A percentile compares a stretch with the other conserved stretches of the same genome.
Evolutionary conservation across 169 alveolate species (phyloP).

Genomic region (Eimeria zaria): DNA sequence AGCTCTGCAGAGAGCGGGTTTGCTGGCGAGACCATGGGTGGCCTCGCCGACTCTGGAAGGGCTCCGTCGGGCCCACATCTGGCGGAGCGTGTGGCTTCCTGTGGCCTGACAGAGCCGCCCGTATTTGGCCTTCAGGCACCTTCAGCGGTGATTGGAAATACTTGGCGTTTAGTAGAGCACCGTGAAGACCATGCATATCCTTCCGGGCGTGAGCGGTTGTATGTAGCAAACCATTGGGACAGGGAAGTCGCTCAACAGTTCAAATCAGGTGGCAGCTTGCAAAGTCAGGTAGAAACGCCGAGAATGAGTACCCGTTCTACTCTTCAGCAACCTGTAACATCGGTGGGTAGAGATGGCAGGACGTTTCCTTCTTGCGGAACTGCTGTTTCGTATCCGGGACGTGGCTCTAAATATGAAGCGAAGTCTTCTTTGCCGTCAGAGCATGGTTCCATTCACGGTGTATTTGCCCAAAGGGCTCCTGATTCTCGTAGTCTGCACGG

Average conservation of each 20-base stretch:
- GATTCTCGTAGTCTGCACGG: background rate
- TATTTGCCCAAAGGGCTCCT: background rate
- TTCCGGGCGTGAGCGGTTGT: slow-evolving; percentile 5
- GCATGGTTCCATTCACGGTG: background rate
- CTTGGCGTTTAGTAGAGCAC: background rate
- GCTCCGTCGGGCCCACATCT: background rate
- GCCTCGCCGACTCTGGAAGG: background rate
- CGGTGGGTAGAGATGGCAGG: background rate
- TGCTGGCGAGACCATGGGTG: background rate
- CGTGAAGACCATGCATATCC: background rate
- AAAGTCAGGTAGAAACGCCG: background rate
- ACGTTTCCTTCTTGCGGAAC: background rate
- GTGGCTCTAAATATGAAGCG: background rate
- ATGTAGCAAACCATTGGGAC: background rate
- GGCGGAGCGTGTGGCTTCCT: slow-evolving; percentile 3
- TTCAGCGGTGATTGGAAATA: background rate
- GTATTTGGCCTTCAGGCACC: background rate
- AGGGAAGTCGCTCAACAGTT: background rate
- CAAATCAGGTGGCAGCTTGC: background rate
- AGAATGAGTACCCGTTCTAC: slow-evolving; percentile 34
- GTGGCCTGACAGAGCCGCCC: slow-evolving; percentile 8
- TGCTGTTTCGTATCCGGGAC: background rate
- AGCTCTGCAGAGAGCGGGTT: background rate
- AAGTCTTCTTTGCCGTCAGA: background rate
- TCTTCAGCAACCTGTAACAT: background rate